Evolutionary conservation across 2,329 filamentous ascomycete genomes (phyloP).

Genomic region (Trichoderma semiorbis): DNA sequence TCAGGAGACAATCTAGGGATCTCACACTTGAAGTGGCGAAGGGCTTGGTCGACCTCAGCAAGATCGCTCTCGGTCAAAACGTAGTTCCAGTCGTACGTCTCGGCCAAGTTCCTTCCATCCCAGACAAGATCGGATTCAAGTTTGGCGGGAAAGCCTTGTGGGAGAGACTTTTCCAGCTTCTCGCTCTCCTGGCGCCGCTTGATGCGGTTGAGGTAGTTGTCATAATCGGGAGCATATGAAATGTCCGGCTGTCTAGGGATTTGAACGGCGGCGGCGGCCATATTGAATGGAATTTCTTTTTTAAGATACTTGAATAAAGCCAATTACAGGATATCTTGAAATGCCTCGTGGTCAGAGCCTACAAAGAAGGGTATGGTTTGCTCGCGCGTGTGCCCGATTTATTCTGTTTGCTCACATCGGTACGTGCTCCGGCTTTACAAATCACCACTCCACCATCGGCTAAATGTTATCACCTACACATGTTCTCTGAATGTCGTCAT

Average conservation of each 20-base stretch:
- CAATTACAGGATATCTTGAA: not conserved
- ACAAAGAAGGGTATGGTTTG: not conserved
- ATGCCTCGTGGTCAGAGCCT: not conserved
- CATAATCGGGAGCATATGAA: slow-evolving; percentile 50
- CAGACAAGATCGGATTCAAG: slow-evolving; percentile 53
- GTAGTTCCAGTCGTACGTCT: slow-evolving; percentile 53
- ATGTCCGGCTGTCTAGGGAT: slow-evolving; percentile 54
- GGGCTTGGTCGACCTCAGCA: slow-evolving; percentile 45
- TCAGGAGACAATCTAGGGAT: not conserved
- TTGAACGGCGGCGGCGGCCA: slow-evolving; percentile 41
- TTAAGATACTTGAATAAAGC: not conserved
- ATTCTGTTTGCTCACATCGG: not conserved
- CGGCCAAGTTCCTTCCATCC: slow-evolving; percentile 49
- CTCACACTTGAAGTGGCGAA: slow-evolving; percentile 42
- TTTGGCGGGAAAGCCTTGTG: slow-evolving; percentile 47
- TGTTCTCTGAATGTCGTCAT: slow-evolving; percentile 6
- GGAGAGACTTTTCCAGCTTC: slow-evolving; percentile 39
- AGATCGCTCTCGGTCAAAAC: slow-evolving; percentile 44
- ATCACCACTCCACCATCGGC: not conserved
- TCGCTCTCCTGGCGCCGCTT: slow-evolving; percentile 42
- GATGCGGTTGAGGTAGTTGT: slow-evolving; percentile 52
- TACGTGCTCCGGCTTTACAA: not conserved
- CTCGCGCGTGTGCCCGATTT: not conserved
- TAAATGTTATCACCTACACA: not conserved
- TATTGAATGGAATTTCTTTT: slow-evolving; percentile 40